Evolutionary conservation across 169 alveolate species (phyloP), one percentile per base, ranked within the genome.

Genomic region (Cryptosporidium parvum): DNA sequence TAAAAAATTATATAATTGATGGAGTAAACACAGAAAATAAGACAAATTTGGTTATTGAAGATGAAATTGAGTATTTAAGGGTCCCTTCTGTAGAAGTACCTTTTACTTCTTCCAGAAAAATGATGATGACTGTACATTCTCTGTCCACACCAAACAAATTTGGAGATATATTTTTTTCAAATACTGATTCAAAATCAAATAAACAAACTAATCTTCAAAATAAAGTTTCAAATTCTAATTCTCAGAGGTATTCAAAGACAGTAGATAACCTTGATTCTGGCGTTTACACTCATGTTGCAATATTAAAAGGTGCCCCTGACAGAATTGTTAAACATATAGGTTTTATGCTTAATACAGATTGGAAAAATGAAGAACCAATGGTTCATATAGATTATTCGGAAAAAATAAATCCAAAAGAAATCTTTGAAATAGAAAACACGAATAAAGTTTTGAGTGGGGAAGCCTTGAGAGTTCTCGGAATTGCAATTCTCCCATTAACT

Each of bases 301-400:
- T 95, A 33, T 73, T 96, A 56, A 96, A 96, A 91, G 98, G 97
- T 18, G 98, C 97, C 3, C 98, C 98, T 1, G 98, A 96, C 59
- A 87, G 91, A 69, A 85, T 95, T 6, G 89, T 80, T 0, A 65
- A 39, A 31, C 75, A 80, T n/a, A 23, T 65, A 12, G 89, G 89
- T 16, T 80, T 59, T 80, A 80, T 59, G 45, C 75, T 67, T 8
- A 31, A 80, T 44, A 80, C 89, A 10, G 21, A 23, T 12, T 62
- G 65, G 75, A 42, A 62, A 59, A 67, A 62, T 16, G 75, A 62
- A 29, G 31, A 59, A 7, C 31, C 62, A 6, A 10, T 80, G 10
- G 75, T 80, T 26, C 75, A 80, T 12, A 45, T 80, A 18, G 69
- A 75, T 26, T 8, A 16, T 16, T 59, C 85, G 2, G 85, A 69